A percentile compares a stretch with the other conserved stretches of the same genome.
Evolutionary conservation across 345 rosid species (phyloP).

Genomic region (Eucalyptus microcorys): DNA sequence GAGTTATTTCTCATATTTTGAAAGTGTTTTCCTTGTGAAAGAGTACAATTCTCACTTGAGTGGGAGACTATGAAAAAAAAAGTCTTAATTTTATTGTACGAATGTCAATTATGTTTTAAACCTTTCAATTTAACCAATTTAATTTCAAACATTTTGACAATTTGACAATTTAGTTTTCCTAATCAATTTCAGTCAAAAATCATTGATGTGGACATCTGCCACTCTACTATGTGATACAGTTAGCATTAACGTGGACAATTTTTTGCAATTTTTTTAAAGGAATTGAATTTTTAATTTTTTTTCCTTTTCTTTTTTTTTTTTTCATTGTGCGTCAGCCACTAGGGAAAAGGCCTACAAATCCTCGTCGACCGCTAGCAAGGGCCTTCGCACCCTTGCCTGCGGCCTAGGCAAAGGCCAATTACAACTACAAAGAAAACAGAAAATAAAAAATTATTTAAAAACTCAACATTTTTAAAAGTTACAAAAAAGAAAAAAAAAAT

Average conservation of each 20-base stretch:
- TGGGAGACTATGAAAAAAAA: neutral
- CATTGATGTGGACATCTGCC: fast-evolving
- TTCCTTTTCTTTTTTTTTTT: fast-evolving
- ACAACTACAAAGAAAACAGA: neutral
- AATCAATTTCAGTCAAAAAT: neutral
- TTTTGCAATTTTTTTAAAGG: neutral
- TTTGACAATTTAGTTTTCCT: neutral
- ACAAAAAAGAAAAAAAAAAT: neutral
- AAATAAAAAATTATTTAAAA: neutral
- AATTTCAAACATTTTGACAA: neutral
- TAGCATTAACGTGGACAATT: neutral
- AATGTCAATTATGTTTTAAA: fast-evolving
- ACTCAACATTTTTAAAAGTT: no score
- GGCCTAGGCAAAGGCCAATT: neutral
- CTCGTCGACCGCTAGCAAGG: fast-evolving
- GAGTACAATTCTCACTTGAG: neutral
- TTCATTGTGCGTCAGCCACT: neutral
- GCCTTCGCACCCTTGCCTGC: fast-evolving
- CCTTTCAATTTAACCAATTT: neutral
- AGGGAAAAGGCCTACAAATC: neutral
- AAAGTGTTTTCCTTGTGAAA: neutral
- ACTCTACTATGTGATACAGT: fast-evolving
- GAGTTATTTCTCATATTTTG: neutral
- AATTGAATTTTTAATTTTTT: neutral
- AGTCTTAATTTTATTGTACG: neutral